Conservation (phyloP, 306 rosid species). For the Psophocarpus tetragonolobus region DNA sequence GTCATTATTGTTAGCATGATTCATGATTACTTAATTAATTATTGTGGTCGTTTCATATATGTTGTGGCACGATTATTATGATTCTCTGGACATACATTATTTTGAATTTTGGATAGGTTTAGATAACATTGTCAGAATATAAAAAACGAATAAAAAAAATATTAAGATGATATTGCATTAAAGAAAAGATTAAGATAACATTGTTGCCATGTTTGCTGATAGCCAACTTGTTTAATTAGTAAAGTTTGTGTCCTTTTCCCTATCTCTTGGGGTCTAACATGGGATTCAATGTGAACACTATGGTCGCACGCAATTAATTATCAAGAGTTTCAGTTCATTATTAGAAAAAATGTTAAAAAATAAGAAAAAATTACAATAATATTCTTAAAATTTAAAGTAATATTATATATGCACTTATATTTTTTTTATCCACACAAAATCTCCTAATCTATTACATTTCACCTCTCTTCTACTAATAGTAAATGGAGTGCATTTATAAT, state of each 20-base stretch:
- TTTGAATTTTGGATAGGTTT: not conserved
- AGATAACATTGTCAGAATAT: not conserved
- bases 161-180: too few species aligned
- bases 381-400: too few species aligned
- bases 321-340: not conserved
- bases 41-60: not conserved
- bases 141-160: too few species aligned
- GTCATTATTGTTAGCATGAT: conserved; percentile 12
- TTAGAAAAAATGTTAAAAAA: not conserved
- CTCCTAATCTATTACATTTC: too few species aligned
- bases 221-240: conserved; percentile 28
- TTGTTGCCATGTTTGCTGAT: not conserved
- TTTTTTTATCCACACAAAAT: too few species aligned
- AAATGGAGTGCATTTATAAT: too few species aligned
- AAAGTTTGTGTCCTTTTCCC: conserved; percentile 5
- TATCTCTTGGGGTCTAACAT: not conserved
- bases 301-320: not conserved
- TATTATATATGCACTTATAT: too few species aligned
- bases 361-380: too few species aligned
- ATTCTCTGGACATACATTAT: not conserved
- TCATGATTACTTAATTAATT: too few species aligned
- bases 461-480: too few species aligned
- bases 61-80: not conserved
- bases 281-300: conserved; percentile 10
- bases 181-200: not conserved